Conservation (phyloP, 2,329 filamentous ascomycete genomes). For the Nannizziopsis barbatae region DNA sequence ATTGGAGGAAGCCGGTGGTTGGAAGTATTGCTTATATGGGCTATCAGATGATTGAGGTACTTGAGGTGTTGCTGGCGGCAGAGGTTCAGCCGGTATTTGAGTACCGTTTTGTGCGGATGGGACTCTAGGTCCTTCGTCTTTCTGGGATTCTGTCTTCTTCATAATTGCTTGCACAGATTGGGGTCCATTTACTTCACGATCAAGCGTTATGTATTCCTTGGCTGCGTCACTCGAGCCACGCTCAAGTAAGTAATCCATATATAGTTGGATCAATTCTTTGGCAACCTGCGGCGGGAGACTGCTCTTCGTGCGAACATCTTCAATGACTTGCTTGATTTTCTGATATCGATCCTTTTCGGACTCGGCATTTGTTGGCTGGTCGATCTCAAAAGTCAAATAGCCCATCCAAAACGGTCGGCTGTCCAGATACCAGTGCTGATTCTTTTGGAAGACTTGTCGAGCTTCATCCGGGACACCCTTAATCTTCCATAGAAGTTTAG, state of each 20-base stretch:
- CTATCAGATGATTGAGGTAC: slow-evolving; percentile 6
- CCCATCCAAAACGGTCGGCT: slow-evolving; percentile 82
- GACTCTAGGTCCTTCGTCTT: slow-evolving; percentile 15
- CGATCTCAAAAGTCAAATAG: slow-evolving; percentile 80
- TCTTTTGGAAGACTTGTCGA: slow-evolving; percentile 69
- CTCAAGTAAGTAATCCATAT: slow-evolving; percentile 75
- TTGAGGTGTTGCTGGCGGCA: slow-evolving; percentile 13
- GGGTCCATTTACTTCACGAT: slow-evolving; percentile 72
- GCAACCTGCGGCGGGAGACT: slow-evolving; percentile 56
- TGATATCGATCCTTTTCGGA: slow-evolving; percentile 55
- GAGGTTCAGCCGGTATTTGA: slow-evolving; percentile 10
- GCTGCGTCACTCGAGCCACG: slow-evolving; percentile 72
- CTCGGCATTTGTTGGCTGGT: slow-evolving; percentile 59
- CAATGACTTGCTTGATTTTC: slow-evolving; percentile 69
- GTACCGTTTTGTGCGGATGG: slow-evolving; percentile 13
- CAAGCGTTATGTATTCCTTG: slow-evolving; percentile 71
- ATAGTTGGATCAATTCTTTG: slow-evolving; percentile 63
- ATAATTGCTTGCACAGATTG: slow-evolving; percentile 30
- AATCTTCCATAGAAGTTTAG: slow-evolving; percentile 72
- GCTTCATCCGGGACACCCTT: slow-evolving; percentile 72
- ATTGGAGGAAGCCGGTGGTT: slow-evolving; percentile 4
- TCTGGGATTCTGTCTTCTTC: slow-evolving; percentile 21
- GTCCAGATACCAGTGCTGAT: slow-evolving; percentile 72
- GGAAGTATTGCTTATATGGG: slow-evolving; percentile 6
- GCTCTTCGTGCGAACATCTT: slow-evolving; percentile 62